phyloP scores from a whole-genome alignment of 148 eudicot species.

The Chenopodium formosanum region DNA sequence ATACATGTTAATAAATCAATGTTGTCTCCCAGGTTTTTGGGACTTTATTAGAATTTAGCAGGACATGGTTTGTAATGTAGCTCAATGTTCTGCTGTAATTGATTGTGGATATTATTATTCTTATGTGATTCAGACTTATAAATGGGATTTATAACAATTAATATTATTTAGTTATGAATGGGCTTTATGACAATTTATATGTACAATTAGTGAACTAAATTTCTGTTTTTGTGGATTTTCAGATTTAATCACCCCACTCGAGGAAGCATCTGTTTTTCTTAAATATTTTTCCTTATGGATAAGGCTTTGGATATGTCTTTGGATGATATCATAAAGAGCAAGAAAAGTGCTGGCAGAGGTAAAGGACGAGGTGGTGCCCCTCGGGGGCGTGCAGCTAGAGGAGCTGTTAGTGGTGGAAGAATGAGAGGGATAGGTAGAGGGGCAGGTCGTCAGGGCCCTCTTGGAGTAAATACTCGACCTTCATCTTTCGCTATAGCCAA shows the following conservation, averaged over 20 bases:
- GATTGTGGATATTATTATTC: too few species aligned
- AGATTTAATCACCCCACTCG: conserved; percentile 13
- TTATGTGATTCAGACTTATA: too few species aligned
- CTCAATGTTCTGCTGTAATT: too few species aligned
- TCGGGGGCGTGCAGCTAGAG: conserved; percentile 60
- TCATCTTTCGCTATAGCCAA: conserved; percentile 72
- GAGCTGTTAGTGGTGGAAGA: conserved; percentile 61
- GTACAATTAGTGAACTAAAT: background rate
- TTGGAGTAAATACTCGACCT: conserved; percentile 69
- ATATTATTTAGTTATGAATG: too few species aligned
- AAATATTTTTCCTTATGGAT: conserved; percentile 24
- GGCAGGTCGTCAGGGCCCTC: conserved; percentile 54
- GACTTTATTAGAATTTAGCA: too few species aligned
- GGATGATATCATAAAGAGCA: conserved; percentile 76
- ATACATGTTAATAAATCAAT: too few species aligned
- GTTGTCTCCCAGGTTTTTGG: too few species aligned
- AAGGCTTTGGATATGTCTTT: conserved; percentile 67
- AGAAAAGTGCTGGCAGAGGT: conserved; percentile 47
- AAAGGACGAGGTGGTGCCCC: conserved; percentile 58
- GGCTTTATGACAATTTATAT: background rate
- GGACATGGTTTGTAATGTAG: too few species aligned
- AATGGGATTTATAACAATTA: too few species aligned
- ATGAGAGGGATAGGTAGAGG: conserved; percentile 40
- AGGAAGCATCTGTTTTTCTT: background rate
- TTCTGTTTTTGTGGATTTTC: conserved; percentile 7